These are phyloP conservation scores for Colletotrichum lupini DNA, from an alignment of 2,329 filamentous ascomycete genomes.

Conservation along the genomic window DNA sequence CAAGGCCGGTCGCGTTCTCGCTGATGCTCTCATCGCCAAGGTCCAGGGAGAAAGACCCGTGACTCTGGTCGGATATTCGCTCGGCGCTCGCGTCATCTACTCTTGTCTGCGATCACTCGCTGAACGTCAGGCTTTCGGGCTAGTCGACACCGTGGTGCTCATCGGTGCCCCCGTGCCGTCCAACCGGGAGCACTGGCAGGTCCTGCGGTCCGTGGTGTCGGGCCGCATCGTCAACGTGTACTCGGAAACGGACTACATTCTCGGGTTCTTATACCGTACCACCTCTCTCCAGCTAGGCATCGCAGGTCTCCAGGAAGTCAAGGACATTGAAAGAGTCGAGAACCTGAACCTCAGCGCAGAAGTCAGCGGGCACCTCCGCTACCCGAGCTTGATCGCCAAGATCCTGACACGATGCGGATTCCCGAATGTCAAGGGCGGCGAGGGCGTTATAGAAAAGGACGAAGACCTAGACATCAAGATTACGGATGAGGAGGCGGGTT, in stretches of 20 bases:
- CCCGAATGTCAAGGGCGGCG: conserved; percentile 54
- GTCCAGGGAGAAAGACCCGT: conserved; percentile 86
- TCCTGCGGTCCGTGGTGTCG: conserved; percentile 80
- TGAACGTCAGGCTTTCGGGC: conserved; percentile 81
- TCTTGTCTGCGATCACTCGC: conserved; percentile 82
- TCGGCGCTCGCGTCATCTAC: conserved; percentile 86
- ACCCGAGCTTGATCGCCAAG: conserved; percentile 60
- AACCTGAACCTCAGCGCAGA: conserved; percentile 64
- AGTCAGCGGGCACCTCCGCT: conserved; percentile 66
- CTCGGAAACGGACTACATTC: conserved; percentile 86
- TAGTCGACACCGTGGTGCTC: conserved; percentile 85
- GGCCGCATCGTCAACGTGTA: conserved; percentile 90
- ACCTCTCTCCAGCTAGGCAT: conserved; percentile 86
- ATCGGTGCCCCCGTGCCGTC: conserved; percentile 85
- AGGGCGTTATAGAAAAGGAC: conserved; percentile 61
- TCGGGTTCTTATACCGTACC: conserved; percentile 88
- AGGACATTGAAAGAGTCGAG: conserved; percentile 73
- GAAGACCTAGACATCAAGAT: conserved; percentile 48
- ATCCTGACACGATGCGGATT: conserved; percentile 66
- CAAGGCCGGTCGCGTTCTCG: conserved; percentile 82
- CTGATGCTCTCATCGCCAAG: conserved; percentile 84
- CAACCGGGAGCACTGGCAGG: conserved; percentile 77
- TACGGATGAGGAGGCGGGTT: conserved; percentile 43
- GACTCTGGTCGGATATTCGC: conserved; percentile 82
- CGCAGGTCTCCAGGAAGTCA: conserved; percentile 81